Conservation (phyloP, 2,329 filamentous ascomycete species). For the Fusarium sp. region DNA sequence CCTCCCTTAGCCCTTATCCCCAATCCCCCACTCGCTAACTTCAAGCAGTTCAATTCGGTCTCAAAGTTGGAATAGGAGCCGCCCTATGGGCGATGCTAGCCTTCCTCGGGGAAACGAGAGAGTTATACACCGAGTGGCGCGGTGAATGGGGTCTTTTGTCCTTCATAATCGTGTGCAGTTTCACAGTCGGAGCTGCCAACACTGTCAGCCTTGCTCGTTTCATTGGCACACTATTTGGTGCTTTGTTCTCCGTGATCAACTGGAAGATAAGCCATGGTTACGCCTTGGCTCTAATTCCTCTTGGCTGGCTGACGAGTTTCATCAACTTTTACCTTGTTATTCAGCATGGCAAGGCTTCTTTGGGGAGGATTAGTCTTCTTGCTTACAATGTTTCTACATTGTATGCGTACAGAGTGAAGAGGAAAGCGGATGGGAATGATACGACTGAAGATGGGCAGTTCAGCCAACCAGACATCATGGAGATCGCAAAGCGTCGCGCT, state of each 20-base stretch:
- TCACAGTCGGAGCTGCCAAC: slow-evolving; percentile 98
- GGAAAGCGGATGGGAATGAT: slow-evolving; percentile 71
- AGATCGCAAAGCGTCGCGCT: slow-evolving; percentile 88
- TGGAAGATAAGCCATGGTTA: slow-evolving; percentile 84
- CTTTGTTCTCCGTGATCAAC: slow-evolving; percentile 75
- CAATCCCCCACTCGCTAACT: slow-evolving; percentile 31
- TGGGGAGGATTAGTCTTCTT: slow-evolving; percentile 92
- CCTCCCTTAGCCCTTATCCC: background rate
- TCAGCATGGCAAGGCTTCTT: slow-evolving; percentile 82
- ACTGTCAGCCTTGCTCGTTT: slow-evolving; percentile 89
- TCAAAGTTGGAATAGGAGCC: slow-evolving; percentile 93
- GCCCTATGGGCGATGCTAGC: slow-evolving; percentile 88
- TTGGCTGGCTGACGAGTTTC: slow-evolving; percentile 83
- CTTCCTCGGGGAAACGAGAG: slow-evolving; percentile 80
- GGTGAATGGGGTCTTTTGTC: slow-evolving; percentile 97
- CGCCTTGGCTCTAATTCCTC: slow-evolving; percentile 75
- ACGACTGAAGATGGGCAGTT: slow-evolving; percentile 89
- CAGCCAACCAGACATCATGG: slow-evolving; percentile 80
- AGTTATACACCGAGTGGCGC: slow-evolving; percentile 85
- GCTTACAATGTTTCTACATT: slow-evolving; percentile 96
- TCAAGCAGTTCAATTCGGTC: slow-evolving; percentile 71
- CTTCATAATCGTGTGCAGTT: slow-evolving; percentile 98
- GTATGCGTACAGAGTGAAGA: slow-evolving; percentile 89
- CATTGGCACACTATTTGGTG: slow-evolving; percentile 84
- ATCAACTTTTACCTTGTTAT: slow-evolving; percentile 92